Evolutionary conservation across 495 filamentous ascomycete species (phyloP).

Genomic region (Sordaria brevicollis): DNA sequence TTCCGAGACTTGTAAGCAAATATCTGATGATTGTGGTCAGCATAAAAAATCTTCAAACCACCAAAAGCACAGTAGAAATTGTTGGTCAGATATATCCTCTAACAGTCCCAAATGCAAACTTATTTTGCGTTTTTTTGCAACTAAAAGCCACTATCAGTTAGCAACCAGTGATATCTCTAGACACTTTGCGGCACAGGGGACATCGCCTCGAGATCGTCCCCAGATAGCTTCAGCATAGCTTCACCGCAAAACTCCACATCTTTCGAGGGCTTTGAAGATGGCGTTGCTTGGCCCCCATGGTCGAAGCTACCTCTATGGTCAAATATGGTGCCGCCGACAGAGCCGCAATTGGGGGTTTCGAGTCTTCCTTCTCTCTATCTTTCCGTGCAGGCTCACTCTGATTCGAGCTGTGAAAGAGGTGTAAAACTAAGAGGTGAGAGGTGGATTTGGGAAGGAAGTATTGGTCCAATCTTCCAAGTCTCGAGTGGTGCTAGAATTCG

Average conservation of each 20-base stretch:
- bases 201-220: too few relatives aligned
- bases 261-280: background rate
- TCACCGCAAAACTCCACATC: background rate
- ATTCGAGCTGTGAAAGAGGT: background rate
- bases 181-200: background rate
- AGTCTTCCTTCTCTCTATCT: background rate
- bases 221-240: too few relatives aligned
- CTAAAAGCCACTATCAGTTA: background rate
- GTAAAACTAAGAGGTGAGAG: too few relatives aligned
- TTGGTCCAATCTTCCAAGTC: background rate
- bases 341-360: background rate
- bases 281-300: background rate
- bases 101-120: background rate
- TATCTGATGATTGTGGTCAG: background rate
- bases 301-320: too few relatives aligned
- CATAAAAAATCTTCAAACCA: background rate
- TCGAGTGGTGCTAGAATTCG: background rate
- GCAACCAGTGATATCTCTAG: background rate
- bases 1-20: background rate
- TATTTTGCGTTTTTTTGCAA: background rate
- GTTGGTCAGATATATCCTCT: background rate
- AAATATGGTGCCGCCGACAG: background rate
- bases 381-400: too few relatives aligned
- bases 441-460: too few relatives aligned
- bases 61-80: background rate